Conservation (phyloP, 495 filamentous ascomycete genomes). For the Choiromyces venosus region DNA sequence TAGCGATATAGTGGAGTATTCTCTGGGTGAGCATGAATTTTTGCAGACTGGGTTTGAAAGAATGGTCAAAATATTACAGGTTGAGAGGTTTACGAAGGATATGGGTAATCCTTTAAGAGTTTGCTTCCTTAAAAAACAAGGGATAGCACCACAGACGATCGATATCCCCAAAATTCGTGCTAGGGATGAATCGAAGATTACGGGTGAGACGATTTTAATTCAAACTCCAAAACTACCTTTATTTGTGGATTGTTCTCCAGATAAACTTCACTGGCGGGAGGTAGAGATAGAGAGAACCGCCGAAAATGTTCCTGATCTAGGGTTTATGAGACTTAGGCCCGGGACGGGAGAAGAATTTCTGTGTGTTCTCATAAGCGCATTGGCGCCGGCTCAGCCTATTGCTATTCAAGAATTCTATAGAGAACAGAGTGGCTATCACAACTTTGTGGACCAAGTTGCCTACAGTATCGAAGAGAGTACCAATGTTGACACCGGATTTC, state of each 20-base stretch:
- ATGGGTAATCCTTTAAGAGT: slow-evolving; percentile 14
- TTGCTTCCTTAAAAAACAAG: slow-evolving; percentile 15
- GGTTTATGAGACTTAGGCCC: background rate
- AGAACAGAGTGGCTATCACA: background rate
- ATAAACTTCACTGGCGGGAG: background rate
- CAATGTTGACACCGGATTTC: background rate
- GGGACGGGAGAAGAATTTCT: background rate
- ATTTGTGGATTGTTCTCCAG: slow-evolving; percentile 17
- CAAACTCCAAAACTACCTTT: slow-evolving; percentile 26
- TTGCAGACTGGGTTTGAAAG: slow-evolving; percentile 11
- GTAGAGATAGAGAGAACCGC: background rate
- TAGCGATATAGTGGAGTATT: slow-evolving; percentile 14
- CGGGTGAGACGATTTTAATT: slow-evolving; percentile 19
- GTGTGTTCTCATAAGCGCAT: background rate
- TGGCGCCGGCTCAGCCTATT: background rate
- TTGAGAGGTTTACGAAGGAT: slow-evolving; percentile 22
- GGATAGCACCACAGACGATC: slow-evolving; percentile 13
- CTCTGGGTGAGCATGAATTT: slow-evolving; percentile 27
- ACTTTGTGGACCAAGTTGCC: slow-evolving; percentile 17
- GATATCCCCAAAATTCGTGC: slow-evolving; percentile 22
- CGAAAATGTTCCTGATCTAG: background rate
- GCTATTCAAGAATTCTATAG: background rate
- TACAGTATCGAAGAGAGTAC: slow-evolving; percentile 21
- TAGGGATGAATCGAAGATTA: slow-evolving; percentile 19
- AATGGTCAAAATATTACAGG: slow-evolving; percentile 19